Conservation (phyloP, 2,329 filamentous ascomycete species). For the Paecilomyces formosus region DNA sequence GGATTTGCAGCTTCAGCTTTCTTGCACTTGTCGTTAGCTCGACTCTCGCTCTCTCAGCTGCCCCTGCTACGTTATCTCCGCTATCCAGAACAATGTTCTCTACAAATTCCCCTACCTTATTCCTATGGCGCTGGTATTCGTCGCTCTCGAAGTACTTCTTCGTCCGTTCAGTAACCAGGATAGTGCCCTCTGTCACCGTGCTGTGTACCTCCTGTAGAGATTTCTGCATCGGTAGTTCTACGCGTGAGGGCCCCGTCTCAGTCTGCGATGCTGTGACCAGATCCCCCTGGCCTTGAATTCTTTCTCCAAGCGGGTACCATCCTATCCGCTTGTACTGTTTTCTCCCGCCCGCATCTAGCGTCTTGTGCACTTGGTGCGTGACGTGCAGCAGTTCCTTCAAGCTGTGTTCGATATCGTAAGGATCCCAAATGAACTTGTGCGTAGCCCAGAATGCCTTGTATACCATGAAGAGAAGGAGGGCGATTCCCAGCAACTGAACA, state of each 20-base stretch:
- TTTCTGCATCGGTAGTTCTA: neutral
- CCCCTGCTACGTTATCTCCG: neutral
- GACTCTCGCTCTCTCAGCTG: neutral
- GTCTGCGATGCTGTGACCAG: neutral
- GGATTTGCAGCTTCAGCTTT: neutral
- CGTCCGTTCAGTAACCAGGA: neutral
- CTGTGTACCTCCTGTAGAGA: neutral
- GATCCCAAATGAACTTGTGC: neutral
- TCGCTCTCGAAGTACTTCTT: neutral
- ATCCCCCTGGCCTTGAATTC: neutral
- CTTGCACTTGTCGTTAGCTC: neutral
- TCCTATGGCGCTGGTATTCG: neutral
- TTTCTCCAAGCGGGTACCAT: neutral
- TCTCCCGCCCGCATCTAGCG: neutral
- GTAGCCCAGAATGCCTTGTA: neutral
- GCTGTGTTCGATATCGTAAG: neutral
- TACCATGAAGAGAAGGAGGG: neutral
- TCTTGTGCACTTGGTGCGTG: neutral
- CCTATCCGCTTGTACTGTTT: neutral
- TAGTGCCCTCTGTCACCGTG: neutral
- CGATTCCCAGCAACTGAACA: neutral
- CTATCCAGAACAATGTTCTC: neutral
- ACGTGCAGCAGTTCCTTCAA: neutral
- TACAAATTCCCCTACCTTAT: neutral
- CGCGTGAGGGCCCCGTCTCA: neutral